Evolutionary conservation across 2,329 filamentous ascomycete species (phyloP).

Genomic region (Nothopassalora personata): DNA sequence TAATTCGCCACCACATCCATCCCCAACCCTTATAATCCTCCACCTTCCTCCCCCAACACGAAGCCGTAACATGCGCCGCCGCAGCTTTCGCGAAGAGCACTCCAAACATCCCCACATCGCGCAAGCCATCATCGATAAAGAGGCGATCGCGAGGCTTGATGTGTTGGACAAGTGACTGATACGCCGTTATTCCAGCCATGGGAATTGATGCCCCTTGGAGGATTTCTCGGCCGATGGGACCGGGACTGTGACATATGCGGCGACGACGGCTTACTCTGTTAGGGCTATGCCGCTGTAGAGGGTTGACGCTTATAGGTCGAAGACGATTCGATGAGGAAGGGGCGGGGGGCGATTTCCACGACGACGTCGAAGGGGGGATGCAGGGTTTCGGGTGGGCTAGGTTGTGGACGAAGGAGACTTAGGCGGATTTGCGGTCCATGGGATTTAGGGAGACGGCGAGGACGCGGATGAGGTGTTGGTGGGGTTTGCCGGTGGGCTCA

Average conservation of each 20-base stretch:
- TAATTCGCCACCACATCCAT: constrained; percentile 62
- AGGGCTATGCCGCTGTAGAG: constrained; percentile 19
- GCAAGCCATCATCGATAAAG: constrained; percentile 61
- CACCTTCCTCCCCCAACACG: constrained; percentile 55
- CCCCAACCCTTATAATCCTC: constrained; percentile 53
- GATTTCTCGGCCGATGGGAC: not conserved
- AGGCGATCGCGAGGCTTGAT: constrained; percentile 45
- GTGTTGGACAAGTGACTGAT: constrained; percentile 33
- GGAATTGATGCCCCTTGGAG: not conserved
- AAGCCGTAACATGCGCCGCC: constrained; percentile 54
- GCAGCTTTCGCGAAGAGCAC: constrained; percentile 60
- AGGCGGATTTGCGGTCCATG: constrained; percentile 59
- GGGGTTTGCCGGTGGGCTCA: not conserved
- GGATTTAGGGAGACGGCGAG: constrained; percentile 50
- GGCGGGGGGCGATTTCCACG: constrained; percentile 39
- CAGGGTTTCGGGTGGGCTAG: constrained; percentile 36
- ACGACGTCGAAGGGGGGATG: constrained; percentile 48
- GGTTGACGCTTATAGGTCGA: constrained; percentile 32
- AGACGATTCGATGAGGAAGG: constrained; percentile 35
- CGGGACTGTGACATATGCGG: not conserved
- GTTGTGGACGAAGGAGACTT: constrained; percentile 41
- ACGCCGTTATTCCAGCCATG: constrained; percentile 34
- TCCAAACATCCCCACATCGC: constrained; percentile 55
- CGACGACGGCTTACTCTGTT: constrained; percentile 27
- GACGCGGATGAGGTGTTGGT: constrained; percentile 48